phyloP scores from a whole-genome alignment of 331 rosid genomes.

The Quercus tomentella region DNA sequence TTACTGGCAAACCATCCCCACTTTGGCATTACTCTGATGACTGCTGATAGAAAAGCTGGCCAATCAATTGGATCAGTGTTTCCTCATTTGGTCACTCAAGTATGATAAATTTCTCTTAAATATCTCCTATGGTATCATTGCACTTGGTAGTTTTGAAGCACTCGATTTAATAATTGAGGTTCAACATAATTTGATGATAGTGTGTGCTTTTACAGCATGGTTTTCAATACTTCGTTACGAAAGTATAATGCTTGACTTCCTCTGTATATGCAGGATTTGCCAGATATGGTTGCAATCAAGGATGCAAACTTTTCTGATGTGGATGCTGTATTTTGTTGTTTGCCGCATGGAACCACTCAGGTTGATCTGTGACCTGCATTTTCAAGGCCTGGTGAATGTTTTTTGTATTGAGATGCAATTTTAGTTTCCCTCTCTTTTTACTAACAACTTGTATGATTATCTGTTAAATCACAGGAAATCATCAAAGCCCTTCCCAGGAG shows the following conservation, averaged over 20 bases:
- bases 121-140: not conserved
- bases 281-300: conserved; percentile 80
- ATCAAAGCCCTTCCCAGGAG: conserved; percentile 76
- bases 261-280: conserved; percentile 55
- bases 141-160: not conserved
- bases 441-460: not conserved
- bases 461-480: conserved; percentile 60
- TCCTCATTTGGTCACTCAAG: conserved; percentile 75
- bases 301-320: conserved; percentile 78
- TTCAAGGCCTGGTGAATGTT: not conserved
- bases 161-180: not conserved
- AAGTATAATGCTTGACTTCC: conserved; percentile 11
- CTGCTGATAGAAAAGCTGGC: conserved; percentile 95
- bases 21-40: conserved; percentile 66
- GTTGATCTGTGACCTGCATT: not conserved
- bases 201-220: not conserved
- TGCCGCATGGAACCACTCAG: conserved; percentile 98
- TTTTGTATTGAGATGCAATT: not conserved
- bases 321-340: conserved; percentile 95
- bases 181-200: not conserved
- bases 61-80: conserved; percentile 80
- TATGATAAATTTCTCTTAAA: conserved; percentile 20
- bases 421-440: not conserved
- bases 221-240: not conserved
- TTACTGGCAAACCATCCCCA: conserved; percentile 92